Percentiles rank a stretch among this genome's conserved stretches.
These are phyloP conservation scores for Cunninghamia lanceolata DNA, from an alignment of 75 land plant genomes.

Conservation along the genomic window DNA sequence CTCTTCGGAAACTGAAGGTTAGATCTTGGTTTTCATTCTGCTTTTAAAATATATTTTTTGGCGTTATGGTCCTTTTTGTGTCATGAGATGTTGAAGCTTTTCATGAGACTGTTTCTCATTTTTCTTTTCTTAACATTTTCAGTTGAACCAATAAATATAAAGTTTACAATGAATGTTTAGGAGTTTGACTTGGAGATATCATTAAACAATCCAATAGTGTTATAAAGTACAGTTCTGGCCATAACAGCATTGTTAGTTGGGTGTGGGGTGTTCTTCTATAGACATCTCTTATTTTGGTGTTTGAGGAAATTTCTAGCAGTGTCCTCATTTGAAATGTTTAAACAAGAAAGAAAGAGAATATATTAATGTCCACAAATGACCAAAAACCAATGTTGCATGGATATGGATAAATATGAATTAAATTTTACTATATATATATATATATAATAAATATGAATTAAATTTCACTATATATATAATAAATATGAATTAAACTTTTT, in stretches of 20 bases:
- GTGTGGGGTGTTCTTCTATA: not conserved
- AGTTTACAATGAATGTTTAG: not conserved
- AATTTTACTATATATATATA: too few species aligned
- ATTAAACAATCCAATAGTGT: not conserved
- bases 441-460: too few species aligned
- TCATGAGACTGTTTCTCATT: not conserved
- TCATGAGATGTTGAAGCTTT: not conserved
- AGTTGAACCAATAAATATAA: not conserved
- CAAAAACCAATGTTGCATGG: too few species aligned
- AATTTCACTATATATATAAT: too few species aligned
- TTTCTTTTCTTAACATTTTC: not conserved
- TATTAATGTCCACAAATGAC: too few species aligned
- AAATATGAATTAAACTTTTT: too few species aligned
- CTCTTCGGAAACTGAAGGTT: constrained; percentile 87
- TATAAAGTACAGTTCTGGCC: too few species aligned
- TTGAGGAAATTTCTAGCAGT: not conserved
- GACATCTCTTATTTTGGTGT: not conserved
- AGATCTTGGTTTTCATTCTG: not conserved
- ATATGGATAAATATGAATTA: too few species aligned
- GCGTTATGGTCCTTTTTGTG: not conserved
- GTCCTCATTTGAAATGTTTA: not conserved
- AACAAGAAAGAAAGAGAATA: not conserved
- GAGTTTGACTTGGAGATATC: not conserved
- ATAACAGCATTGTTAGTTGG: not conserved
- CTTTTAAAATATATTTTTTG: not conserved